Percentiles rank a stretch among this genome's conserved stretches.
Evolutionary conservation across 2,329 filamentous ascomycete species (phyloP).

Genomic region (Cucurbitaria berberidis): DNA sequence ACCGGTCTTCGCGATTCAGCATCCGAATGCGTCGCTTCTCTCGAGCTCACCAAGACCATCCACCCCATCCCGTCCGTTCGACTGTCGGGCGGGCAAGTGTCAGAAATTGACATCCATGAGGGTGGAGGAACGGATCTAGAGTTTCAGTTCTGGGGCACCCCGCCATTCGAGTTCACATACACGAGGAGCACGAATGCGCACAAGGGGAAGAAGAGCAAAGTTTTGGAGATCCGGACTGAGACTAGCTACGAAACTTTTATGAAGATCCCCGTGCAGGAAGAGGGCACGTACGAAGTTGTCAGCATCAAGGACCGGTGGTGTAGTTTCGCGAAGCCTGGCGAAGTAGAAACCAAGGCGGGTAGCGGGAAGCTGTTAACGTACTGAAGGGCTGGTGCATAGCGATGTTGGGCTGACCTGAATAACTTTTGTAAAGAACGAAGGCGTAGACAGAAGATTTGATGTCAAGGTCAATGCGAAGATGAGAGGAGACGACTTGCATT

Average conservation of each 20-base stretch:
- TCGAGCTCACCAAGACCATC: slow-evolving; percentile 80
- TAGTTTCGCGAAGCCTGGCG: slow-evolving; percentile 77
- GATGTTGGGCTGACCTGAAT: neutral
- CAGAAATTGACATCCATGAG: slow-evolving; percentile 92
- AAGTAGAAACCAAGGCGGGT: slow-evolving; percentile 41
- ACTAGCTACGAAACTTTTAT: slow-evolving; percentile 81
- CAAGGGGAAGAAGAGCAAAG: slow-evolving; percentile 60
- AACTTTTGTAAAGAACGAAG: neutral
- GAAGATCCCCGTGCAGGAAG: slow-evolving; percentile 82
- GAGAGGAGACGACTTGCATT: neutral
- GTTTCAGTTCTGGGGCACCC: slow-evolving; percentile 94
- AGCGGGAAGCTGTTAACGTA: slow-evolving; percentile 50
- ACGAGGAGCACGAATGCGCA: slow-evolving; percentile 89
- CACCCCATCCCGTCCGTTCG: slow-evolving; percentile 91
- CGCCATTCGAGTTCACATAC: slow-evolving; percentile 97
- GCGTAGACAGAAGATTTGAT: neutral
- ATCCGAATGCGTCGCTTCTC: slow-evolving; percentile 82
- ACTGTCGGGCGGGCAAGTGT: slow-evolving; percentile 82
- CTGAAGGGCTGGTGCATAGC: slow-evolving; percentile 12
- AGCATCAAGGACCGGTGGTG: slow-evolving; percentile 94
- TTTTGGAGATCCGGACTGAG: slow-evolving; percentile 91
- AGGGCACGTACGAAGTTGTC: slow-evolving; percentile 97
- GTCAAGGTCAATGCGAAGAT: neutral
- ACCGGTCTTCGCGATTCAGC: slow-evolving; percentile 86
- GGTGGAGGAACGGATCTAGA: slow-evolving; percentile 91